phyloP scores from a whole-genome alignment of 2,329 filamentous ascomycete genomes.

The Ophiocordyceps sinensis region DNA sequence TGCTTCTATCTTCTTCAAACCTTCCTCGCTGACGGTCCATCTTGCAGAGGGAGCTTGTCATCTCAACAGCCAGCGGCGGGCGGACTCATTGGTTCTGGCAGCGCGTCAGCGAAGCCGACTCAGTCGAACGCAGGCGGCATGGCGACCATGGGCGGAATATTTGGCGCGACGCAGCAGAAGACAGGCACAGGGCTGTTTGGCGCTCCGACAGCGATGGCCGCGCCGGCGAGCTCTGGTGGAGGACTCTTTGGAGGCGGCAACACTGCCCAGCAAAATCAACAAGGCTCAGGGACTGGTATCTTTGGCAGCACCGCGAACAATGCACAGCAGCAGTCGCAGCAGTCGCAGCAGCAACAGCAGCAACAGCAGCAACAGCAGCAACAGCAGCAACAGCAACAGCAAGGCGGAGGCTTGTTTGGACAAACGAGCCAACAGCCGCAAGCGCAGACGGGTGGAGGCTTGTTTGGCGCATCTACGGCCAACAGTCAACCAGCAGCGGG shows the following conservation, averaged over 20 bases:
- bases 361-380: slow-evolving; percentile 11
- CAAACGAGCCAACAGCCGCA: slow-evolving; percentile 6
- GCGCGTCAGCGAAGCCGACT: slow-evolving; percentile 12
- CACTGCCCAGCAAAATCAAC: slow-evolving; percentile 3
- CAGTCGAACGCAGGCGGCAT: slow-evolving; percentile 15
- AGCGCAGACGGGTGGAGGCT: slow-evolving; percentile 11
- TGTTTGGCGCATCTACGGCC: slow-evolving; percentile 13
- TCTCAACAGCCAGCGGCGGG: slow-evolving; percentile 19
- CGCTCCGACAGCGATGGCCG: slow-evolving; percentile 9
- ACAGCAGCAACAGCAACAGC: slow-evolving; percentile 11
- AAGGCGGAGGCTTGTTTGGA: slow-evolving; percentile 15
- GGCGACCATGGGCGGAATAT: slow-evolving; percentile 22
- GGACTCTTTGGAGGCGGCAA: slow-evolving; percentile 8
- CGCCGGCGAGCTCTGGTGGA: slow-evolving; percentile 6
- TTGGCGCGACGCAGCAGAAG: slow-evolving; percentile 16
- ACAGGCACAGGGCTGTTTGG: slow-evolving; percentile 16
- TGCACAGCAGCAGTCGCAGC: slow-evolving; percentile 13
- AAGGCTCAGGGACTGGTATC: slow-evolving; percentile 9
- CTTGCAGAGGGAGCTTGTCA: slow-evolving; percentile 11
- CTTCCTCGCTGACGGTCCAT: slow-evolving; percentile 1
- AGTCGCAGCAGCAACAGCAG: slow-evolving; percentile 7
- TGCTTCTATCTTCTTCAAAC: not conserved
- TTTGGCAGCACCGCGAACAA: slow-evolving; percentile 15
- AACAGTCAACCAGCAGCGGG: slow-evolving; percentile 7
- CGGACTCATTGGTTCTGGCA: slow-evolving; percentile 21